These are phyloP conservation scores for Boechera retrofracta DNA, from an alignment of 345 rosid genomes.

Conservation along the genomic window DNA sequence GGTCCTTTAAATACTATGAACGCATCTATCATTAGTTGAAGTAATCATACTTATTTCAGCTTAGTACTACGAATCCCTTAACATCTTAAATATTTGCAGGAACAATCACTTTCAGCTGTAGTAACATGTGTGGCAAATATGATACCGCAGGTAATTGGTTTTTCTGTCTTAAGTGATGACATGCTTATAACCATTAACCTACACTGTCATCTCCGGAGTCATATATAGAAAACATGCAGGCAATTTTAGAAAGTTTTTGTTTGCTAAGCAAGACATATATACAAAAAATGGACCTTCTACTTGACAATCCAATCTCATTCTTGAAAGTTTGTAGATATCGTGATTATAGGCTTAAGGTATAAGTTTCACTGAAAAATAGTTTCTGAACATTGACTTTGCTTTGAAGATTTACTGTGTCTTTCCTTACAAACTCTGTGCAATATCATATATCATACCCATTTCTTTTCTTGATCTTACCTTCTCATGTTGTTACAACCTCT, in stretches of 20 bases:
- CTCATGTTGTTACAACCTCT: conserved; percentile 37
- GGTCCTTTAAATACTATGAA: too few relatives aligned
- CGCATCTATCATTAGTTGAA: background rate
- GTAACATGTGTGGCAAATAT: conserved; percentile 85
- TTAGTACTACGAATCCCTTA: conserved; percentile 5
- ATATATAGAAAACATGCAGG: conserved; percentile 2
- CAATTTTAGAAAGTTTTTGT: background rate
- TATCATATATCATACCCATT: background rate
- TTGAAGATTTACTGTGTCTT: conserved; percentile 22
- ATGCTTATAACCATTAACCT: conserved; percentile 26
- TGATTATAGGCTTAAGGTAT: conserved; percentile 11
- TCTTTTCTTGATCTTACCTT: conserved; percentile 6
- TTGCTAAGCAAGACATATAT: conserved; percentile 23
- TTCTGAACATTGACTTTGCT: conserved; percentile 16
- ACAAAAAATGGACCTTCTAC: conserved; percentile 7
- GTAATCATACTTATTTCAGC: background rate
- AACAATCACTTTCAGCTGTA: conserved; percentile 87
- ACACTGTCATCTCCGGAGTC: conserved; percentile 19
- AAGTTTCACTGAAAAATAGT: conserved; percentile 1
- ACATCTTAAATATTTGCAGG: conserved; percentile 53
- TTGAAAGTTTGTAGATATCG: conserved; percentile 11
- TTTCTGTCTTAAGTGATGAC: conserved; percentile 14
- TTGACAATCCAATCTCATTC: conserved; percentile 18
- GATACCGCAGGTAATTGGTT: conserved; percentile 76
- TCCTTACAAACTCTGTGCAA: conserved; percentile 16